Base-by-base conservation (phyloP, 306 rosid genomes). In the Luffa aegyptiaca region DNA sequence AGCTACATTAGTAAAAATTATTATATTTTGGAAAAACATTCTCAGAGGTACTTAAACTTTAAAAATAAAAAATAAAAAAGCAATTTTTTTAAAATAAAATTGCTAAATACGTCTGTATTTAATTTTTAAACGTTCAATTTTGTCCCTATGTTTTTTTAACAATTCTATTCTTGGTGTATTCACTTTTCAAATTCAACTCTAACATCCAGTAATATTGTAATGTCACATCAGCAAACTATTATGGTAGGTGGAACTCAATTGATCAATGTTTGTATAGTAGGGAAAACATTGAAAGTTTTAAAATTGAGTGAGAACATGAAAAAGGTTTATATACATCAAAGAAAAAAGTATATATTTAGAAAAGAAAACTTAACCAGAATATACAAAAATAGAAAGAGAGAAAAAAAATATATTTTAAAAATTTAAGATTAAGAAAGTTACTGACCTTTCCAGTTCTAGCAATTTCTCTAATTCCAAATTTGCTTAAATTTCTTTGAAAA, bases 371-470 rank as follows among this genome's bases (percentile, higher is more conserved):
- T n/a, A 69, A 69, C 75, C 20, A 69, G 75, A 69, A 20, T 21
- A 42, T 31, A 74, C 44, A 49, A 7, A 26, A 77, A 57, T 52
- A 36, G 26, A 59, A 63, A 78, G 14, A 63, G 81, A 78, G 70
- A 26, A 41, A 26, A 26, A 58, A 13, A 12, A 78, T 14, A 45
- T 10, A 26, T 62, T 62, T n/a, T 10, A 5, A 21, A 71, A 12
- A 71, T 2, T 16, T 71, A 18, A 41, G 64, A 63, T 17, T 10
- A 59, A 41, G 75, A 18, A 45, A 71, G 20, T 69, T 46, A 45
- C 77, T 5, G 41, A 75, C 92, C 88, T 88, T 88, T 85, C 92
- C 92, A 52, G 92, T 88, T 85, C 92, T 84, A 51, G 88, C 86
- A 66, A 88, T 81, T 77, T 88, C 92, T 77, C 73, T 80, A 81